Evolutionary conservation across 106 monocot species (phyloP), one percentile per base, ranked within the genome.

Genomic region (Acanthochlamys bracteata): DNA sequence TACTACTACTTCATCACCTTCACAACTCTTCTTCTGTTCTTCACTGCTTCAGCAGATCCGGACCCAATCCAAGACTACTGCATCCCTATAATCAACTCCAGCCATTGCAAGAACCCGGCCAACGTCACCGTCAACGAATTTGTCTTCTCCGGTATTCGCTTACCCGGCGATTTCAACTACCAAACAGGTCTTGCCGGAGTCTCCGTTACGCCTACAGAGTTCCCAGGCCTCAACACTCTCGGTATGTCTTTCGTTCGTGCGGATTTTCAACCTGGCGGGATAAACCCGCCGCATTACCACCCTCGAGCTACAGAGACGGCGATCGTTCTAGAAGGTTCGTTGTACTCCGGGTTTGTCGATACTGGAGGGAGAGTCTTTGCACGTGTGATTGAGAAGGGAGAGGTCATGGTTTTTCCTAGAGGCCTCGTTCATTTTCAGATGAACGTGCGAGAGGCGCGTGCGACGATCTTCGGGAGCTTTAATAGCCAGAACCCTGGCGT

Each of bases 201-300:
- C 11, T 59, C 84, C 6, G 84, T 84, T 3, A 76, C 51, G 11
- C 79, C 81, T 52, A 47, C 59, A 11, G 52, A 52, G 53, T 69
- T 76, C 67, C 86, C 86, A 0, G 86, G 70, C 14, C 73, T 79
- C 42, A 66, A 87, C 83, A 83, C 83, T 15, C 77, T 80, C 25
- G 86, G 79, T 11, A 77, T 83, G 74, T 87, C 83, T 10, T 77
- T 83, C 65, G 87, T 74, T 14, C 76, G 83, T 11, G 77, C 71
- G 8, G 86, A 82, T 68, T 69, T 83, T 52, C 71, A 59, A 20
- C 68, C 71, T 4, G 70, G 74, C 25, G 82, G 86, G 8, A 69
- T 83, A 9, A 87, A 83, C 74, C 76, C 82, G 59, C 86, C 86
- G 10, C 83, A 83, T 65, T 77, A 74, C 74, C 86, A 87, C 71